These are phyloP conservation scores for Gracilaria vermiculophylla DNA, from an alignment of 23 red algal species.

Conservation along the genomic window DNA sequence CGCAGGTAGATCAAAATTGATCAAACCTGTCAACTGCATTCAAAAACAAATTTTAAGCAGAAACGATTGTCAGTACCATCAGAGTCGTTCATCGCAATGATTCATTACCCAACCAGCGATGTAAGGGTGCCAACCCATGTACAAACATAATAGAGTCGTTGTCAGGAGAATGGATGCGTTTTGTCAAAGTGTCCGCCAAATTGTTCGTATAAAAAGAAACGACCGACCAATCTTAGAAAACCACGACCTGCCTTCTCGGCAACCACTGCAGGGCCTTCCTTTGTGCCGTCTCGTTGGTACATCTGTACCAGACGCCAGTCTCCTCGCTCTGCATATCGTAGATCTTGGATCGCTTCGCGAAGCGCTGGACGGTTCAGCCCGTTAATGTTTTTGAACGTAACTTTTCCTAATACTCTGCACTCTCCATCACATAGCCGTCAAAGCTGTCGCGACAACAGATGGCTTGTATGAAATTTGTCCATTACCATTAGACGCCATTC, in stretches of 20 bases:
- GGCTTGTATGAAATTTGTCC: neutral
- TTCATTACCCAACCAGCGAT: neutral
- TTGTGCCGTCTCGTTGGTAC: neutral
- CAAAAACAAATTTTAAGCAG: neutral
- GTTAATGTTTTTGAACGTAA: neutral
- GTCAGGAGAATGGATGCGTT: neutral
- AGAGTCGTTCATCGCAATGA: neutral
- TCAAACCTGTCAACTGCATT: conserved; percentile 1
- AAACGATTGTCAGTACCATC: neutral
- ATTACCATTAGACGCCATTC: neutral
- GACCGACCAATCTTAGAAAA: neutral
- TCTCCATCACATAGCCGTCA: neutral
- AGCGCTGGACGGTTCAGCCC: neutral
- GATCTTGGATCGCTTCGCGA: neutral
- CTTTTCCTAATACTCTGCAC: neutral
- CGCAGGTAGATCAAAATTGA: neutral
- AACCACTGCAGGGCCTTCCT: neutral
- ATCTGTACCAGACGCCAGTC: neutral
- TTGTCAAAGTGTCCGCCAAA: neutral
- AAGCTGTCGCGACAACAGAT: neutral
- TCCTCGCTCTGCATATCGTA: neutral
- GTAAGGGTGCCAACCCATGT: neutral
- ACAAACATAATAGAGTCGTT: neutral
- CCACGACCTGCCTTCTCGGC: neutral
- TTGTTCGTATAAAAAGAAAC: neutral